These are phyloP conservation scores for Hymenoscyphus scutula DNA, from an alignment of 2,329 filamentous ascomycete species.

Conservation along the genomic window DNA sequence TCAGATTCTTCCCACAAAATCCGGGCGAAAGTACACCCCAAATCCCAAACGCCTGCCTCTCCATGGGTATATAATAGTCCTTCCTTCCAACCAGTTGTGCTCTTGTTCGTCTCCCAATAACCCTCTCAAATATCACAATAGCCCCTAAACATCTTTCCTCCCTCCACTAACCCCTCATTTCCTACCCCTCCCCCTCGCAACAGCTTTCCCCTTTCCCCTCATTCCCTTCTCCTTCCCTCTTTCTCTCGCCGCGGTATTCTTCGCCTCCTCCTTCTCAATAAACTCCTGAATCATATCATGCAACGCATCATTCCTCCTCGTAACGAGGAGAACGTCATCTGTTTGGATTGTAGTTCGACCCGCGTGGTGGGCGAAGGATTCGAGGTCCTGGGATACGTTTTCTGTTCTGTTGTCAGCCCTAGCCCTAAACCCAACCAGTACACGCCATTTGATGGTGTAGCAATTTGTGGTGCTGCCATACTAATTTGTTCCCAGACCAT, in stretches of 20 bases:
- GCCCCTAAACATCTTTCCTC: background rate
- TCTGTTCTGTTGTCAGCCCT: slow-evolving; percentile 37
- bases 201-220: background rate
- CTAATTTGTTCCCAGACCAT: slow-evolving; percentile 85
- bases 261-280: slow-evolving; percentile 58
- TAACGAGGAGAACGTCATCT: slow-evolving; percentile 84
- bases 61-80: no score
- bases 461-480: slow-evolving; percentile 39
- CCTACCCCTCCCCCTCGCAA: background rate
- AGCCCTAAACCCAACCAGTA: no score
- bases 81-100: no score
- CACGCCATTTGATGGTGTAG: no score
- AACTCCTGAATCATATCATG: slow-evolving; percentile 70
- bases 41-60: no score
- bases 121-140: background rate
- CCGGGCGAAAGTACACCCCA: no score
- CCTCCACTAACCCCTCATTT: background rate
- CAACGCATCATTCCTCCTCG: slow-evolving; percentile 82
- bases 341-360: slow-evolving; percentile 76
- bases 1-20: no score
- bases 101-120: no score
- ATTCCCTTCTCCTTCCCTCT: background rate
- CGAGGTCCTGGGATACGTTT: slow-evolving; percentile 57
- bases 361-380: slow-evolving; percentile 72
- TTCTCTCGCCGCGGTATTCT: slow-evolving; percentile 16